Percentiles rank a stretch among this genome's conserved stretches.
Conservation (phyloP, 2,329 filamentous ascomycete species). For the Trichophyton verrucosum region DNA sequence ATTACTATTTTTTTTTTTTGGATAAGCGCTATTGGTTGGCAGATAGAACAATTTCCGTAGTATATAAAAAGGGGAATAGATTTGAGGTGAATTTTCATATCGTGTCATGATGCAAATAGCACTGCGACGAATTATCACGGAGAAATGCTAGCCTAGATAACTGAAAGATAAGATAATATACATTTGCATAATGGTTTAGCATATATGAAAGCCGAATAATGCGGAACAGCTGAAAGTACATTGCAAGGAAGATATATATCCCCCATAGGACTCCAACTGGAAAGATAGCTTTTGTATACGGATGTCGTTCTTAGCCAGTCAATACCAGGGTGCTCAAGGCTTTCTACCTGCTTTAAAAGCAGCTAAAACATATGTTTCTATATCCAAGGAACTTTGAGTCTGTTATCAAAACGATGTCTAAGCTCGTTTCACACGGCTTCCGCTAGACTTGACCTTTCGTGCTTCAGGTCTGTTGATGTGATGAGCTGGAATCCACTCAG, state of each 20-base stretch:
- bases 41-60: neutral
- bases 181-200: neutral
- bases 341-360: neutral
- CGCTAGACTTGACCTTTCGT: slow-evolving; percentile 43
- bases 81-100: neutral
- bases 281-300: neutral
- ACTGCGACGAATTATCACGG: too few relatives aligned
- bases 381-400: neutral
- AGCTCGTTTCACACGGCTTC: slow-evolving; percentile 10
- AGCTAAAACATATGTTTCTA: neutral
- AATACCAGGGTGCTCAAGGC: too few relatives aligned
- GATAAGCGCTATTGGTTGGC: neutral
- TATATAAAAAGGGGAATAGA: neutral
- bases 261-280: neutral
- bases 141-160: neutral
- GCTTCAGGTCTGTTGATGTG: slow-evolving; percentile 78
- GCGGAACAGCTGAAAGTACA: neutral
- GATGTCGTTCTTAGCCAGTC: too few relatives aligned
- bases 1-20: neutral
- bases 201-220: neutral
- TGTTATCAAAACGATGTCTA: neutral
- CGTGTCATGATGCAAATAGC: neutral
- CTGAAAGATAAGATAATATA: neutral
- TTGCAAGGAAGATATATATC: neutral
- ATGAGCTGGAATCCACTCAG: slow-evolving; percentile 83